Percentiles rank a stretch among this genome's conserved stretches.
Evolutionary conservation across 305 asterid genomes (phyloP).

Genomic region (Solanum hybrid): DNA sequence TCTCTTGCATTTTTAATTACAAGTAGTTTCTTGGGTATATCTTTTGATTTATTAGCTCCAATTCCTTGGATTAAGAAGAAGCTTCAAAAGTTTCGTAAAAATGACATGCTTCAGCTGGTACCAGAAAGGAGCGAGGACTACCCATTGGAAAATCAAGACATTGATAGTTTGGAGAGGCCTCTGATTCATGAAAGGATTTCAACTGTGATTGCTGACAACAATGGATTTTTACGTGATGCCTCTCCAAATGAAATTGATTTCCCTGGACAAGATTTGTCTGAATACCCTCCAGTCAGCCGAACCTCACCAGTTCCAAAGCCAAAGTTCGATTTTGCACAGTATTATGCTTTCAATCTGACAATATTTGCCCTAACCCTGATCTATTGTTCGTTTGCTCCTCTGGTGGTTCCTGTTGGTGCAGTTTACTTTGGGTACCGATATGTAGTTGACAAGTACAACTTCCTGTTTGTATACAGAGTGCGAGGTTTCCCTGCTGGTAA

Average conservation of each 20-base stretch:
- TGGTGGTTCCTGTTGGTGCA: conserved; percentile 93
- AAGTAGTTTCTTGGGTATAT: conserved; percentile 91
- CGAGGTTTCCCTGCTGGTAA: conserved; percentile 98
- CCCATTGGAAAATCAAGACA: conserved; percentile 53
- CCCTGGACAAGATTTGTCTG: conserved; percentile 70
- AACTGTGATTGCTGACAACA: conserved; percentile 31
- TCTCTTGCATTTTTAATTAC: conserved; percentile 89
- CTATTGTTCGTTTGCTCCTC: conserved; percentile 85
- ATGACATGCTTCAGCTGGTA: conserved; percentile 94
- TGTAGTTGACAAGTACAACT: conserved; percentile 92
- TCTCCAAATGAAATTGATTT: conserved; percentile 37
- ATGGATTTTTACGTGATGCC: conserved; percentile 33
- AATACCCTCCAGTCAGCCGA: conserved; percentile 87
- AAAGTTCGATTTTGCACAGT: conserved; percentile 92
- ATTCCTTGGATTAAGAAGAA: conserved; percentile 61
- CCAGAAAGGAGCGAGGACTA: conserved; percentile 79
- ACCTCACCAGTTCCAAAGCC: conserved; percentile 97
- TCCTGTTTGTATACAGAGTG: conserved; percentile 85
- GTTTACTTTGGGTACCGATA: conserved; percentile 87
- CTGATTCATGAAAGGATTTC: conserved; percentile 50
- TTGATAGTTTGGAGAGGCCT: conserved; percentile 61
- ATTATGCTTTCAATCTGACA: conserved; percentile 92
- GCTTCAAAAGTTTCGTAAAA: conserved; percentile 61
- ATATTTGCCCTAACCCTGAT: conserved; percentile 89
- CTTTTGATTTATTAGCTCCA: conserved; percentile 87